Evolutionary conservation across 305 asterid species (phyloP).

Genomic region (Fraxinus albicans): DNA sequence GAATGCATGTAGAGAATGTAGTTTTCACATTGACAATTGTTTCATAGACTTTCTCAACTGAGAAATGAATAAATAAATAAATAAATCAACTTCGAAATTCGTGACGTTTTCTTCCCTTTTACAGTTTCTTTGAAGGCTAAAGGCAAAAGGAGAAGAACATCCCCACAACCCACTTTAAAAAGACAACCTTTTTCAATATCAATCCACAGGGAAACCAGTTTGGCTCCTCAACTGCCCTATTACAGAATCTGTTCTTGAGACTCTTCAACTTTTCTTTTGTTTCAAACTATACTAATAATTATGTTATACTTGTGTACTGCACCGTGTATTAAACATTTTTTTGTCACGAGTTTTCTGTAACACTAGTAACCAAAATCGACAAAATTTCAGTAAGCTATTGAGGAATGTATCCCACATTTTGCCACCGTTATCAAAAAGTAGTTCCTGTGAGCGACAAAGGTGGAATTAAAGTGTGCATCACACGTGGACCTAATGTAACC

Average conservation of each 20-base stretch:
- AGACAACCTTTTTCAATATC: background rate
- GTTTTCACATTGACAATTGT: slow-evolving; percentile 8
- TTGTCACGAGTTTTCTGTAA: background rate
- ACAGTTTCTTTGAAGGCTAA: background rate
- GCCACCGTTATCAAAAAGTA: background rate
- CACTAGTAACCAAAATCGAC: background rate
- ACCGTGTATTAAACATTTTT: too few species aligned
- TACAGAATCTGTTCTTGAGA: background rate
- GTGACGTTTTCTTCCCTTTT: background rate
- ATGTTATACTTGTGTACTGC: background rate
- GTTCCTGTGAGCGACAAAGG: slow-evolving; percentile 18
- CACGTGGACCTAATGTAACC: background rate
- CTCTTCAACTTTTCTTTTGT: background rate
- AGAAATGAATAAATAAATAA: background rate
- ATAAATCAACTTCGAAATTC: background rate
- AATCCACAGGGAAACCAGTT: background rate
- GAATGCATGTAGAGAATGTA: slow-evolving; percentile 35
- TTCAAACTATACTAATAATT: background rate
- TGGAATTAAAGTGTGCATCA: slow-evolving; percentile 6
- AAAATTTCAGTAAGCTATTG: background rate
- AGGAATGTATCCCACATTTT: background rate
- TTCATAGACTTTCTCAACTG: background rate
- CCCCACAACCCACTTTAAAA: background rate
- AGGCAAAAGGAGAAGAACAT: background rate
- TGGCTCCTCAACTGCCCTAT: background rate